Base-by-base conservation (phyloP, 164 flowering plant species). In the Aristolochia californica region DNA sequence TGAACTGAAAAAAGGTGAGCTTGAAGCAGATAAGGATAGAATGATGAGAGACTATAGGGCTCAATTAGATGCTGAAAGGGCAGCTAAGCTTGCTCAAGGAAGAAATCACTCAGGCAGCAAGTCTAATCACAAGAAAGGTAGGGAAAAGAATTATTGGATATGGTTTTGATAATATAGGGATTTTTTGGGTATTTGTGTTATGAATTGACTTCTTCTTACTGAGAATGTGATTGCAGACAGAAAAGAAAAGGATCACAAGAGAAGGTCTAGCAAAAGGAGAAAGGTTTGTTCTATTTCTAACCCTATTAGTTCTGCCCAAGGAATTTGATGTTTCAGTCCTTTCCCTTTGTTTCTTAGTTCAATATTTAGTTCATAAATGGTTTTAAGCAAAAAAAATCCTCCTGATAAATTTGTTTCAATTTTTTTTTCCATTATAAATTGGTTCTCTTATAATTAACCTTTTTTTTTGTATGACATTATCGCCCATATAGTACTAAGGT, bases 1-100 rank as follows among this genome's bases (percentile, higher is more conserved):
- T 67, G 97, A 85, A 72, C 40, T 83, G 69, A 87, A 62, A 69
- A 87, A 77, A 64, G 97, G 90, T 28, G 96, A 87, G 65, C 51
- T 89, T 52, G 99, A 94, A 73, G 91, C 91, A 34, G 99, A 90
- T 69, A 84, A 82, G 57, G 97, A 85, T 63, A 77, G 62, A 70
- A 87, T 94, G 96, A 94, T 94, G 99, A 76, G 84, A 58, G 99
- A 89, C 59, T 94, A 94, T 68, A 75, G 99, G 71, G 97, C 97
- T 58, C 97, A 85, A 59, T 73, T 94, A 63, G 97, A 94, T 75
- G 97, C 96, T 61, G 99, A 94, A 74, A 83, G 99, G 75, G 96
- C 94, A 40, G 74, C 60, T 62, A 94, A 94, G 69, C 97, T 94
- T 63, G 77, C 95, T 34, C 79, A 75, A 28, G 96, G 97, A 55